These are phyloP conservation scores for Cordyceps javanica DNA, from an alignment of 2,329 filamentous ascomycete genomes.

Conservation along the genomic window DNA sequence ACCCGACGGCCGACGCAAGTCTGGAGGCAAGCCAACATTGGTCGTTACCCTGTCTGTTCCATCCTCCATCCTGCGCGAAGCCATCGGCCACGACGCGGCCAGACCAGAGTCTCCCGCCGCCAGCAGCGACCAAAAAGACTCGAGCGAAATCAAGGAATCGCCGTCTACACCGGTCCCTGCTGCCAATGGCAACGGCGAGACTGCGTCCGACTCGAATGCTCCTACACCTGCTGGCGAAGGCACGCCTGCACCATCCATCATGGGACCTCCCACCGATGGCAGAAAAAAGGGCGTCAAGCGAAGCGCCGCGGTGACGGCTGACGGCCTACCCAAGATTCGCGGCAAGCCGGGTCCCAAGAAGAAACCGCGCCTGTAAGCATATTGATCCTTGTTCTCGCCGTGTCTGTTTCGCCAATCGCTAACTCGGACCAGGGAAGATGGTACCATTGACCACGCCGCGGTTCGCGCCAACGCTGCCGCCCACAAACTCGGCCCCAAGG, in stretches of 20 bases:
- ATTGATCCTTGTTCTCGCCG: not conserved
- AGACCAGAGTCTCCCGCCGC: conserved; percentile 40
- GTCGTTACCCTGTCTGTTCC: conserved; percentile 49
- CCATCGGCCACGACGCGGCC: conserved; percentile 35
- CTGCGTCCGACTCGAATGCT: conserved; percentile 53
- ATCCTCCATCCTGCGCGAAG: conserved; percentile 42
- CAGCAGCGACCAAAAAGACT: conserved; percentile 28
- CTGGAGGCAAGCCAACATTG: conserved; percentile 29
- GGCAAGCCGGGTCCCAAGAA: conserved; percentile 95
- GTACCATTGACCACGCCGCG: conserved; percentile 51
- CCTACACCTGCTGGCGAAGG: conserved; percentile 49
- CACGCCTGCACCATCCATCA: conserved; percentile 49
- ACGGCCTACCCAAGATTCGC: conserved; percentile 61
- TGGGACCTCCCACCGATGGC: conserved; percentile 55
- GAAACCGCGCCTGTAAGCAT: conserved; percentile 83
- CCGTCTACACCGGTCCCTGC: conserved; percentile 35
- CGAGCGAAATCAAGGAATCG: conserved; percentile 37
- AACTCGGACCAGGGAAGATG: conserved; percentile 48
- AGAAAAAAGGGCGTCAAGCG: conserved; percentile 76
- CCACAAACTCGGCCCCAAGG: conserved; percentile 91
- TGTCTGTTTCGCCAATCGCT: conserved; percentile 9
- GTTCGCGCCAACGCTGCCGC: conserved; percentile 42
- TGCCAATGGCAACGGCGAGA: conserved; percentile 44
- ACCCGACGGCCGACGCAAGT: conserved; percentile 32
- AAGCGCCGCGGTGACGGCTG: conserved; percentile 55